Conservation (phyloP, 495 filamentous ascomycete species). For the Talaromyces liani region DNA sequence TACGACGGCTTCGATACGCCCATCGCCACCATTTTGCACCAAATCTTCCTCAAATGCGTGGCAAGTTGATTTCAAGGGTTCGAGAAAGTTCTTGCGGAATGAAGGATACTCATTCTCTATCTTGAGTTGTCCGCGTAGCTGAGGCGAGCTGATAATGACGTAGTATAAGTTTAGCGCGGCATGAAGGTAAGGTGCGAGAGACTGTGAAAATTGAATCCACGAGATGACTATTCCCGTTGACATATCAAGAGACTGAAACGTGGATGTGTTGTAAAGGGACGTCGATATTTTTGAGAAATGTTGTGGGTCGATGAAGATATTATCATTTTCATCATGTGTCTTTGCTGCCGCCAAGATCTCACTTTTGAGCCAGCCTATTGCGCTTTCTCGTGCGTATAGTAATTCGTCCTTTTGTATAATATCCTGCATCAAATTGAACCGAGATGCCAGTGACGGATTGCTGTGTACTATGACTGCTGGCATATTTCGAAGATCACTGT, state of each 20-base stretch:
- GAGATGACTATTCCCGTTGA: slow-evolving; percentile 25
- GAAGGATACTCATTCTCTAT: slow-evolving; percentile 29
- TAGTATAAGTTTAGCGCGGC: slow-evolving; percentile 41
- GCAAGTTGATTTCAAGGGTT: slow-evolving; percentile 26
- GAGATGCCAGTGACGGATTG: slow-evolving; percentile 59
- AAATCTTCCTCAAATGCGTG: slow-evolving; percentile 30
- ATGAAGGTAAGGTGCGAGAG: slow-evolving; percentile 28
- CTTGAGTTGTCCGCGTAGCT: slow-evolving; percentile 23
- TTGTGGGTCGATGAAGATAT: slow-evolving; percentile 26
- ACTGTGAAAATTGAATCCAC: slow-evolving; percentile 33
- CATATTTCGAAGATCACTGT: slow-evolving; percentile 66
- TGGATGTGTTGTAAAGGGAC: slow-evolving; percentile 22
- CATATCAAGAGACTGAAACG: slow-evolving; percentile 14
- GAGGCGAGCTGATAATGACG: slow-evolving; percentile 29
- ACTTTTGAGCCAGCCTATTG: slow-evolving; percentile 80
- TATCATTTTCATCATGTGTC: slow-evolving; percentile 9
- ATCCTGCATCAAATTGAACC: slow-evolving; percentile 70
- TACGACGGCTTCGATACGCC: slow-evolving; percentile 29
- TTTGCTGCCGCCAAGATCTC: slow-evolving; percentile 51
- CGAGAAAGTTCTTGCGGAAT: slow-evolving; percentile 32
- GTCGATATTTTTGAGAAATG: slow-evolving; percentile 48
- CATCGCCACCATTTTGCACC: slow-evolving; percentile 29
- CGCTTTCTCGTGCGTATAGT: slow-evolving; percentile 69
- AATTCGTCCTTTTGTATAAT: slow-evolving; percentile 70
- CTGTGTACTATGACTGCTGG: slow-evolving; percentile 66